Evolutionary conservation across 2,329 filamentous ascomycete genomes (phyloP).

Genomic region (Arthrobotrys iridis): DNA sequence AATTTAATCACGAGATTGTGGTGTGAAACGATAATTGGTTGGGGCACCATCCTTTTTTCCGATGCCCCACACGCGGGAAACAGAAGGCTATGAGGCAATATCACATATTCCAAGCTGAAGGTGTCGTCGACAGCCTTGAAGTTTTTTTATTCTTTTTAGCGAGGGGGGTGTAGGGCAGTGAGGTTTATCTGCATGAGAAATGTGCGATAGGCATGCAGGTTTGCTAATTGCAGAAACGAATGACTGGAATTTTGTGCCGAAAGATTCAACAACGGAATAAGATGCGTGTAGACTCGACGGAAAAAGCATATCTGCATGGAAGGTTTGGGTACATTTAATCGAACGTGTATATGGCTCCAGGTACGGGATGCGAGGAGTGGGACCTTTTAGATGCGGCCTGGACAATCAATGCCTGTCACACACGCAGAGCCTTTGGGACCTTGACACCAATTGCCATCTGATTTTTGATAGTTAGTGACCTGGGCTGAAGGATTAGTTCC

Average conservation of each 20-base stretch:
- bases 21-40: conserved; percentile 47
- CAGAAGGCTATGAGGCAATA: conserved; percentile 36
- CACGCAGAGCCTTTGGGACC: neutral
- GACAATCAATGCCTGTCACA: conserved; percentile 5
- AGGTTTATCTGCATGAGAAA: conserved; percentile 26
- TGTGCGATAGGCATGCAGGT: conserved; percentile 33
- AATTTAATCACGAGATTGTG: conserved; percentile 52
- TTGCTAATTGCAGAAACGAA: conserved; percentile 16
- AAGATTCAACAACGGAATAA: neutral
- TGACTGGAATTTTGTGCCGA: conserved; percentile 12
- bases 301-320: neutral
- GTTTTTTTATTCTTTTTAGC: conserved; percentile 12
- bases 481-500: conserved; percentile 11
- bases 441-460: conserved; percentile 15
- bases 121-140: conserved; percentile 22
- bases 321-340: conserved; percentile 2
- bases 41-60: conserved; percentile 28
- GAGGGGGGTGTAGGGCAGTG: conserved; percentile 16
- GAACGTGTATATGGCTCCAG: conserved; percentile 9
- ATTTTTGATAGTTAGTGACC: neutral
- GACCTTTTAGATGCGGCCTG: conserved; percentile 1
- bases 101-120: conserved; percentile 48
- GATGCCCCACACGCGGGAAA: conserved; percentile 9
- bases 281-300: neutral
- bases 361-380: conserved; percentile 5